A percentile compares a stretch with the other conserved stretches of the same genome.
These are phyloP conservation scores for Gaeumannomyces sp. DNA, from an alignment of 2,329 filamentous ascomycete species.

Conservation along the genomic window DNA sequence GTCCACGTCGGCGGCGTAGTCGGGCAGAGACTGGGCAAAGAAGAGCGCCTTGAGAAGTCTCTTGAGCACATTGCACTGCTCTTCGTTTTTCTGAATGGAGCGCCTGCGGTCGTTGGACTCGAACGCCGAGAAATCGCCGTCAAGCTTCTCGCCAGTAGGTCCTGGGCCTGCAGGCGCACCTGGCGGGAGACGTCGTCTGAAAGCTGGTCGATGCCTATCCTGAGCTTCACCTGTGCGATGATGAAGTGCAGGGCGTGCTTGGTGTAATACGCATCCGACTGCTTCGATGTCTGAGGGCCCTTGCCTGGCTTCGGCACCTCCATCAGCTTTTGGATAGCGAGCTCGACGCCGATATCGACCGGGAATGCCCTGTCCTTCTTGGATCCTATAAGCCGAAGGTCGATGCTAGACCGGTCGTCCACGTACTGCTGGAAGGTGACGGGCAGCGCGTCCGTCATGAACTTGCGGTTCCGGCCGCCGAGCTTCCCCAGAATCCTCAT, in stretches of 20 bases:
- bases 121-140: slow-evolving; percentile 64
- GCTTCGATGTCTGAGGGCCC: slow-evolving; percentile 40
- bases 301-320: slow-evolving; percentile 63
- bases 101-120: slow-evolving; percentile 71
- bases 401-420: slow-evolving; percentile 82
- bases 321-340: slow-evolving; percentile 81
- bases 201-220: slow-evolving; percentile 79
- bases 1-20: slow-evolving; percentile 70
- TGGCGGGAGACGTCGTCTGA: slow-evolving; percentile 84
- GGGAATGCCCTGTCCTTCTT: slow-evolving; percentile 86
- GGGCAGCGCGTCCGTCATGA: slow-evolving; percentile 83
- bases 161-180: slow-evolving; percentile 82
- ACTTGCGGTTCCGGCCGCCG: slow-evolving; percentile 90
- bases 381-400: slow-evolving; percentile 82
- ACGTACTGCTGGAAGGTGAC: slow-evolving; percentile 78
- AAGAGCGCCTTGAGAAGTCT: slow-evolving; percentile 86
- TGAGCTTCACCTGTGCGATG: slow-evolving; percentile 81
- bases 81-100: slow-evolving; percentile 80
- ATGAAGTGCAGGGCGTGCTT: slow-evolving; percentile 85
- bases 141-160: slow-evolving; percentile 67
- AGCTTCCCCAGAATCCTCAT: slow-evolving; percentile 97
- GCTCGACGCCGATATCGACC: slow-evolving; percentile 76
- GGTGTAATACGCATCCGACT: slow-evolving; percentile 79
- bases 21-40: slow-evolving; percentile 74
- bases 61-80: slow-evolving; percentile 75